Evolutionary conservation across 352 stramenopile genomes (phyloP).

Genomic region (Peronosclerospora sorghi): DNA sequence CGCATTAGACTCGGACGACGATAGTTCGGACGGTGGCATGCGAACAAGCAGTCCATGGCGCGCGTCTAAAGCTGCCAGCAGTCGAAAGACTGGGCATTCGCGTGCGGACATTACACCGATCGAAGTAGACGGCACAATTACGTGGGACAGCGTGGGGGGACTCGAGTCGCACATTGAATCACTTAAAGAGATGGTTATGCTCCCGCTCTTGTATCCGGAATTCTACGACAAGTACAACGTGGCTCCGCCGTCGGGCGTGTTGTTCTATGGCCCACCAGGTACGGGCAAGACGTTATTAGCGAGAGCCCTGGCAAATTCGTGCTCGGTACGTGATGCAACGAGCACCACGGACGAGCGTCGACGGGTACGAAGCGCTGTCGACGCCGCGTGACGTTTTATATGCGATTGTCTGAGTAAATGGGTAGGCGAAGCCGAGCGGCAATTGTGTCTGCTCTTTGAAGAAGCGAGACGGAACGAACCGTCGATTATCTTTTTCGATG

Average conservation of each 20-base stretch:
- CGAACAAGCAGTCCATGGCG: constrained; percentile 29
- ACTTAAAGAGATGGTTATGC: constrained; percentile 91
- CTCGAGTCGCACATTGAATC: constrained; percentile 78
- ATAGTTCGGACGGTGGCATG: constrained; percentile 66
- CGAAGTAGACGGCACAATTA: constrained; percentile 74
- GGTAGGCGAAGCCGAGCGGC: constrained; percentile 88
- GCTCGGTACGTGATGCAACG: constrained; percentile 25
- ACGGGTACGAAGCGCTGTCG: constrained; percentile 6
- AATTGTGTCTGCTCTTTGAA: constrained; percentile 87
- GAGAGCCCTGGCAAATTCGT: constrained; percentile 85
- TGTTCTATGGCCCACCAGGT: constrained; percentile 87
- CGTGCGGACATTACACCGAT: constrained; percentile 75
- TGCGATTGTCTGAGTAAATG: constrained; percentile 91
- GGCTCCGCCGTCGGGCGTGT: constrained; percentile 67
- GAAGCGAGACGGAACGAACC: constrained; percentile 84
- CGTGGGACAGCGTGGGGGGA: constrained; percentile 79
- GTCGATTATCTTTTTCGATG: constrained; percentile 94
- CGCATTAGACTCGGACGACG: constrained; percentile 41
- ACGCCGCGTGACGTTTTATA: constrained; percentile 88
- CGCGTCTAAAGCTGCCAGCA: constrained; percentile 8
- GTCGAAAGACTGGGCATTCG: constrained; percentile 27
- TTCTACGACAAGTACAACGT: constrained; percentile 87
- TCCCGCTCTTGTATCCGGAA: constrained; percentile 88
- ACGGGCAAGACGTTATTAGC: constrained; percentile 89
- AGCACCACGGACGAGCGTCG: background rate